Evolutionary conservation across 2,329 filamentous ascomycete species (phyloP), one percentile per base, ranked within the genome.

Genomic region (Sporothrix pseudoabietina): DNA sequence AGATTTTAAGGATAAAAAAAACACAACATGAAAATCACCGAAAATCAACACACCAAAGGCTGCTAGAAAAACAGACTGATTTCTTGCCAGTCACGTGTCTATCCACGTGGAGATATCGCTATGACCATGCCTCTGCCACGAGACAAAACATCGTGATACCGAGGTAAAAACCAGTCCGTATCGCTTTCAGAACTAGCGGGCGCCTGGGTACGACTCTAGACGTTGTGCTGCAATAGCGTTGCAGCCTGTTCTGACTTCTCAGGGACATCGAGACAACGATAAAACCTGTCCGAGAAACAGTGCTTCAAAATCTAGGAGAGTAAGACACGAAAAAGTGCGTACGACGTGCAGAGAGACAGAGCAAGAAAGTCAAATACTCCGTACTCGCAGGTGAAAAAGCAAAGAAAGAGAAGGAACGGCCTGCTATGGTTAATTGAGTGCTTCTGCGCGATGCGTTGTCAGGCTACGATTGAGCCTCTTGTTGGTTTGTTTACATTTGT

Each of bases 91-190:
- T 68, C 63, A 72, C 71, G 63, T 69, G 71, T 19, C 14, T n/a
- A 14, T 7, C 52, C 69, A 71, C 69, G 69, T 71, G 55, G 35
- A 7, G 9, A 4, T 7, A 6, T 54, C 22, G 32, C 26, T 2
- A 26, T 55, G 44, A 32, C 9, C 65, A 39, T 69, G n/a, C 22
- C 8, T 39, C 47, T 55, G 30, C 52, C 68, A 70, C 69, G 32
- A 61, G 69, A 71, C 55, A 71, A 70, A 44, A 22, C 41, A 49
- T 52, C 55, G 70, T 39, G 63, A 69, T 72, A 35, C 71, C 71
- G 71, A 72, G 70, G 70, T 41, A 65, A 41, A 71, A 16, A 16
- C 8, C 57, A 14, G 14, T 9, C 7, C 39, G 16, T 47, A 35
- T 35, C 9, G 30, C 10, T 30, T 30, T 32, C 7, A 30, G 22